Base-by-base conservation (phyloP, 306 rosid species). In the Dalbergia oliveri region DNA sequence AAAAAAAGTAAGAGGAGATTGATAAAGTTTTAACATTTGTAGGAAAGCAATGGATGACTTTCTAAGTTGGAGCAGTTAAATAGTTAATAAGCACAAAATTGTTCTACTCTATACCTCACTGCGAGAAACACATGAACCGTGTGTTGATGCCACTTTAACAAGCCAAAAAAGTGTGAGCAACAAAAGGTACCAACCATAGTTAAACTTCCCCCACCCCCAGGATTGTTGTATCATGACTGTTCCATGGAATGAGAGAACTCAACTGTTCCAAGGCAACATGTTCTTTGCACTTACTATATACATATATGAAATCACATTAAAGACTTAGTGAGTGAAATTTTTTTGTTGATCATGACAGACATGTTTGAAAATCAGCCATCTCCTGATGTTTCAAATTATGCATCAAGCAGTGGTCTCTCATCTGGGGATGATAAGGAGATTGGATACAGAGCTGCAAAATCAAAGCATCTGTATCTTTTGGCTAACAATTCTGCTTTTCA, bases 351-450 rank as follows among this genome's bases (percentile, higher is more conserved):
- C 80, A 88, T 88, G 88, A 87, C 75, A 82, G 74, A 76, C 69
- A 86, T 86, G 66, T 79, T 75, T 69, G 87, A 88, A 69, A 79
- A 84, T 18, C 86, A 87, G 49, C 54, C 74, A 63, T 90, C 87
- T 39, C 72, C 86, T 9, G 76, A 81, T 54, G 63, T 26, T 68
- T 81, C 89, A 51, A 84, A 77, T 37, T 73, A 80, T 73, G 82
- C 87, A 72, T 84, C 97, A 75, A 83, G 89, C 61, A 59, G 86
- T 56, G 64, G 72, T 37, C 44, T 58, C 0, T 82, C 88, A 0
- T 82, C 89, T 31, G 80, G 70, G 72, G 91, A 90, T 74, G 90
- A 90, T 62, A 88, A 72, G 64, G 93, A 87, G 66, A 79, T 81
- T 76, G 90, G 84, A 0, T 76, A 84, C 50, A 67, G 67, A 69